These are phyloP conservation scores for Lachnum nothofagi DNA, from an alignment of 2,329 filamentous ascomycete species.

Conservation along the genomic window DNA sequence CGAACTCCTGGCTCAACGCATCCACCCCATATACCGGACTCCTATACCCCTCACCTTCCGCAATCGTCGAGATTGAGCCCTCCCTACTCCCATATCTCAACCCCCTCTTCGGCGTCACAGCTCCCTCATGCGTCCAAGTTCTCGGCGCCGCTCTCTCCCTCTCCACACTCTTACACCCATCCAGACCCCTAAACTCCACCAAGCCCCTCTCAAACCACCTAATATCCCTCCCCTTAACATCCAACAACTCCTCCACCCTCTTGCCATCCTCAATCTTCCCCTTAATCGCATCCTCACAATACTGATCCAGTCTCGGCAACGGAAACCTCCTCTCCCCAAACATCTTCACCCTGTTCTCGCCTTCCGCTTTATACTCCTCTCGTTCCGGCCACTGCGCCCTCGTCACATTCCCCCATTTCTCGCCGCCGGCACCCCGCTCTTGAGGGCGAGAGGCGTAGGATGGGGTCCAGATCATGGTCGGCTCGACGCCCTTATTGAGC, in stretches of 20 bases:
- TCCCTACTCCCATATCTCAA: too few species aligned
- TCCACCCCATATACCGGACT: too few species aligned
- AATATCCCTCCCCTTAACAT: slow-evolving; percentile 3
- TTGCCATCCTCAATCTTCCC: background rate
- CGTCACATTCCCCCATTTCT: background rate
- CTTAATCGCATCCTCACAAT: slow-evolving; percentile 1
- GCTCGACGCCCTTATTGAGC: background rate
- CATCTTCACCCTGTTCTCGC: slow-evolving; percentile 3
- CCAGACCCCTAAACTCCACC: slow-evolving; percentile 2
- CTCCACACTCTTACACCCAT: slow-evolving; percentile 1
- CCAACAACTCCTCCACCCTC: background rate
- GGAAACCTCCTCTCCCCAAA: slow-evolving; percentile 8
- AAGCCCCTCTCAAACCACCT: slow-evolving; percentile 4
- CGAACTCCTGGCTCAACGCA: too few species aligned
- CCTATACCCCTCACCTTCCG: too few species aligned
- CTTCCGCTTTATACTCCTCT: slow-evolving; percentile 12
- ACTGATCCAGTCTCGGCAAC: slow-evolving; percentile 8
- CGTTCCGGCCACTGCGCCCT: slow-evolving; percentile 11
- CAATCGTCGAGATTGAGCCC: too few species aligned
- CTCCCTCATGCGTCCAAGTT: slow-evolving; percentile 4
- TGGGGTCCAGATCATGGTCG: slow-evolving; percentile 4
- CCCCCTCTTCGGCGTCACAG: too few species aligned
- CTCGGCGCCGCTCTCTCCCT: slow-evolving; percentile 1
- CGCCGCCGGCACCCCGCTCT: background rate
- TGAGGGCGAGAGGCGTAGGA: slow-evolving; percentile 1